These are phyloP conservation scores for Corymbia maculata DNA, from an alignment of 345 rosid species.

Conservation along the genomic window DNA sequence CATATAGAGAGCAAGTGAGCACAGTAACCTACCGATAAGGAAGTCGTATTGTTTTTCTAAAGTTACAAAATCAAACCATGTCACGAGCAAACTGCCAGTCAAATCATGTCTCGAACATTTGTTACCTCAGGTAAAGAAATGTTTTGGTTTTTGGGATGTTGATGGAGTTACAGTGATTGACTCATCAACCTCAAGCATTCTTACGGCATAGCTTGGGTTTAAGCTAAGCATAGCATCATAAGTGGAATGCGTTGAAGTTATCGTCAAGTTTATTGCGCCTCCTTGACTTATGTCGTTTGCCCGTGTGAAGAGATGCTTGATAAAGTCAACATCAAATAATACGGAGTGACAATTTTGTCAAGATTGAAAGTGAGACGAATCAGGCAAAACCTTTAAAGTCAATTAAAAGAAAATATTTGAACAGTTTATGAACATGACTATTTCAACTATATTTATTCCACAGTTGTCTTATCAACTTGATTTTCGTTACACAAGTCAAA, in stretches of 20 bases:
- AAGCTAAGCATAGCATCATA: background rate
- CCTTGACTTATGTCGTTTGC: background rate
- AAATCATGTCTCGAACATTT: background rate
- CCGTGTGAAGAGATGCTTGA: background rate
- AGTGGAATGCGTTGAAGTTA: background rate
- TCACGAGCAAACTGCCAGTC: background rate
- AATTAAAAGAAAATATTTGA: background rate
- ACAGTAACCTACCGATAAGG: background rate
- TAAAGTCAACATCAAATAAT: background rate
- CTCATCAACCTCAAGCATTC: background rate
- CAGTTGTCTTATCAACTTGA: background rate
- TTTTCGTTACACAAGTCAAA: background rate
- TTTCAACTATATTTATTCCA: background rate
- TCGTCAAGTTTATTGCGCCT: background rate
- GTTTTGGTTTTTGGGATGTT: background rate
- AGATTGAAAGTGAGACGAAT: background rate
- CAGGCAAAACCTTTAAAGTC: background rate
- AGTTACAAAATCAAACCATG: background rate
- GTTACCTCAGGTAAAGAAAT: no score
- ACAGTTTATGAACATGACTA: background rate
- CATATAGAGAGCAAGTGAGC: background rate
- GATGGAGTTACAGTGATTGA: background rate
- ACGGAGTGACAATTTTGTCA: background rate
- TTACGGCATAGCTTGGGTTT: background rate
- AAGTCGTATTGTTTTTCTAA: background rate